A percentile compares a stretch with the other conserved stretches of the same genome.
Evolutionary conservation across 148 eudicot genomes (phyloP).

Genomic region (Bassia scoparia): DNA sequence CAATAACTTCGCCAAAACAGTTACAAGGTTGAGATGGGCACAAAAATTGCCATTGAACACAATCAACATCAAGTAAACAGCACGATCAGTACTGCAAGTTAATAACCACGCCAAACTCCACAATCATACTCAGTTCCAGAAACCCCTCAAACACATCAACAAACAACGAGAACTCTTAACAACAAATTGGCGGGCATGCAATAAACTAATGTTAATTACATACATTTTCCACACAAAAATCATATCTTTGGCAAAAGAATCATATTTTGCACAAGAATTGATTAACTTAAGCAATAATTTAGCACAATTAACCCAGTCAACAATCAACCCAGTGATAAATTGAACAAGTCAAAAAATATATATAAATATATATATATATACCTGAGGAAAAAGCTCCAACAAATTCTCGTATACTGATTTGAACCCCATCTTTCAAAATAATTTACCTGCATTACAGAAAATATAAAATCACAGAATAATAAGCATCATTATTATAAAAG

Average conservation of each 20-base stretch:
- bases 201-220: too few relatives aligned
- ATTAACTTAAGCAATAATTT: too few relatives aligned
- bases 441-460: conserved; percentile 22
- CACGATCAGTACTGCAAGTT: too few relatives aligned
- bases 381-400: conserved; percentile 58
- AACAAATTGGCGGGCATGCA: too few relatives aligned
- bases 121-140: background rate
- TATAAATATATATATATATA: background rate
- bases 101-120: background rate
- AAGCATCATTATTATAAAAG: background rate
- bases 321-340: background rate
- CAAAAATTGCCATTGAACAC: too few relatives aligned
- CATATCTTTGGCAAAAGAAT: too few relatives aligned
- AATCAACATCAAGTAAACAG: too few relatives aligned
- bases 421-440: conserved; percentile 44
- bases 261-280: too few relatives aligned
- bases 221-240: too few relatives aligned
- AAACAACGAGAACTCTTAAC: background rate
- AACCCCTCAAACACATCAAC: background rate
- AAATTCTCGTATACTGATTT: conserved; percentile 48
- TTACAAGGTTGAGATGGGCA: too few relatives aligned
- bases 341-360: background rate
- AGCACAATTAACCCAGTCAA: background rate
- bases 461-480: background rate
- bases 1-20: too few relatives aligned